Base-by-base conservation (phyloP, 2,329 filamentous ascomycete species). In the Xylariaceae sp. region DNA sequence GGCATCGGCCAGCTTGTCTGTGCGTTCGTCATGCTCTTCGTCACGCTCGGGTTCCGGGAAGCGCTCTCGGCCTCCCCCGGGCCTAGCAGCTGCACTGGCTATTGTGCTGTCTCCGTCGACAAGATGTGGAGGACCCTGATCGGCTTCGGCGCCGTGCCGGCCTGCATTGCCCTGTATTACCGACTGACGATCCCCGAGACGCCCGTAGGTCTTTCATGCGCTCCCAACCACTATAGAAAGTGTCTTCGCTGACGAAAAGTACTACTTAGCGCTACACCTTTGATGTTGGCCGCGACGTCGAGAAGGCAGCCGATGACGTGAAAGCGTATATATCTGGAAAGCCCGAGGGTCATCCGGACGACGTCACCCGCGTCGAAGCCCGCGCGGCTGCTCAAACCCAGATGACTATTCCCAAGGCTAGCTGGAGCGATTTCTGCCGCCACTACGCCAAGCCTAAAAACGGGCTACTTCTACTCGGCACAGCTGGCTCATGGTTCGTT, bases 81-180 rank as follows among this genome's bases (percentile, higher is more conserved):
- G 4, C 77, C 81, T 3, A 76, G 76, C 23, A 72, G 78, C 45
- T 95, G 91, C 71, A 78, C 78, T 20, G 87, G 83, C 21, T 82
- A 79, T 54, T 91, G 89, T 68, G 77, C 78, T 48, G 66, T 85
- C n/a, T 87, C 88, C 6, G 89, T 93, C 5, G 90, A 95, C 77
- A 92, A 91, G 80, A 93, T 93, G 88, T 95, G 90, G 90, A 84
- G 90, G 64, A 81, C 86, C 14, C 81, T 95, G 47, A 90, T 95
- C 68, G 90, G 90, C 12, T 89, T 93, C 67, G 90, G 90, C 63
- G 89, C 89, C 44, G 84, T 95, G 7, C 90, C 90, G 2, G 90
- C 88, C 43, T 90, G 86, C 70, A 86, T 93, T 60, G 90, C 91
- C 19, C 83, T 96, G 18, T 95, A 95, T 79, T 95, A 87, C 75